Percentiles rank a stretch among this genome's conserved stretches.
phyloP scores from a whole-genome alignment of 768 basidiomycete genomes.

The Coprinopsis cinerea region DNA sequence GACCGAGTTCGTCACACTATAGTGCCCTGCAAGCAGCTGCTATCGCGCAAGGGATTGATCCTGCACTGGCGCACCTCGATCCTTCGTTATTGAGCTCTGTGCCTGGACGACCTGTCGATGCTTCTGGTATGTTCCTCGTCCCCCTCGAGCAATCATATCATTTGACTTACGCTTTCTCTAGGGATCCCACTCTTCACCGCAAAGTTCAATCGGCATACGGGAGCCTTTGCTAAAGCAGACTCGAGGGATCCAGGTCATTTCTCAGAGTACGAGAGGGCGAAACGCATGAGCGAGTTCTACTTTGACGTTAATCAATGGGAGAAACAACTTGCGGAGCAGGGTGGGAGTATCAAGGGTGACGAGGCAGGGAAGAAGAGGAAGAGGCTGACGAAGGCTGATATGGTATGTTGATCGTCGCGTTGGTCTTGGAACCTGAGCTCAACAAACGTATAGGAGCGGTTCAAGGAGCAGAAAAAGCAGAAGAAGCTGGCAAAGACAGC shows the following conservation, averaged over 20 bases:
- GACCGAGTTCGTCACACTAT: constrained; percentile 23
- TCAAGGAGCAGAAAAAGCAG: constrained; percentile 72
- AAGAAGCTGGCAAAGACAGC: constrained; percentile 89
- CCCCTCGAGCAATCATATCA: constrained; percentile 10
- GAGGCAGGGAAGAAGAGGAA: constrained; percentile 69
- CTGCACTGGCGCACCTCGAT: constrained; percentile 73
- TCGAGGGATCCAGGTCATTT: constrained; percentile 70
- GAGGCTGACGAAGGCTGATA: constrained; percentile 73
- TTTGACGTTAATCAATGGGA: constrained; percentile 85
- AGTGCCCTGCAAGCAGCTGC: constrained; percentile 64
- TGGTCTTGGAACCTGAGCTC: constrained; percentile 8
- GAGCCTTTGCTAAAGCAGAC: constrained; percentile 61
- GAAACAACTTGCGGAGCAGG: constrained; percentile 50
- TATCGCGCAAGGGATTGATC: constrained; percentile 76
- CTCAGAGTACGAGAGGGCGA: constrained; percentile 75
- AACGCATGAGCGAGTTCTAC: constrained; percentile 84
- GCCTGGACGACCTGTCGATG: constrained; percentile 18
- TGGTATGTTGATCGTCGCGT: constrained; percentile 42
- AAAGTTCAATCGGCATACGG: constrained; percentile 79
- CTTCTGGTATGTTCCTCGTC: constrained; percentile 15
- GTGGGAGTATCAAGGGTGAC: constrained; percentile 31
- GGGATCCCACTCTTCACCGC: constrained; percentile 50
- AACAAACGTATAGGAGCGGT: constrained; percentile 60
- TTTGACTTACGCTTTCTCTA: constrained; percentile 7
- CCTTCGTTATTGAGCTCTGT: constrained; percentile 48